Evolutionary conservation across 148 eudicot genomes (phyloP), one percentile per base, ranked within the genome.

Genomic region (Cornus kousa): DNA sequence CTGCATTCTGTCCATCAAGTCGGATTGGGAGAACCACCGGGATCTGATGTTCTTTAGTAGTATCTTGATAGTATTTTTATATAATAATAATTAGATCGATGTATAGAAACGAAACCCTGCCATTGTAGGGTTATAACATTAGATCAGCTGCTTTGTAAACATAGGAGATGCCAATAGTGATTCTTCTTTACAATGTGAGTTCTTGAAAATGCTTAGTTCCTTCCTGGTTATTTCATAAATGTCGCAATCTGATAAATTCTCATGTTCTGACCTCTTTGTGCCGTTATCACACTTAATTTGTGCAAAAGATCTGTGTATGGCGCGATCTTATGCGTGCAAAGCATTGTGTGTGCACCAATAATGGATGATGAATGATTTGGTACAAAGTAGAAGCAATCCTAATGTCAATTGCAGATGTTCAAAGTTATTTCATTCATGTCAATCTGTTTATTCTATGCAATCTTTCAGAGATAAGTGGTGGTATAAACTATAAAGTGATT

Each of bases 61-160:
- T 37, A 40, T 75, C 33, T 40, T 75, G 17, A 23, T 23, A 43
- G 2, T 9, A 43, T 31, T 64, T 37, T 40, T 37, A 20, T 19
- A 20, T 5, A n/a, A n/a, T 62, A 35, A 66, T 72, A 83, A 72
- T 75, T 77, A 14, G 66, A 73, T 76, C 79, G 79, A 73, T 87
- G 88, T 83, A 87, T 77, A 87, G 87, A 69, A 23, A 72, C 71
- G 79, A 28, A 75, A 81, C 71, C 79, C 73, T 50, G 67, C 71
- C 68, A 67, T 77, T 67, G 50, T 31, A 62, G 62, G 79, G 74
- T 24, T 35, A 50, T 35, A 50, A 46, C 67, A 24, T 33, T 71
- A 43, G 70, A 71, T 74, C 74, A 19, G 78, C 81, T 70, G 48
- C 65, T 77, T 33, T 72, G 77, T 76, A 72, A 76, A 68, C 80